Base-by-base conservation (phyloP, 805 yeast species). In the Danielia oregonensis region DNA sequence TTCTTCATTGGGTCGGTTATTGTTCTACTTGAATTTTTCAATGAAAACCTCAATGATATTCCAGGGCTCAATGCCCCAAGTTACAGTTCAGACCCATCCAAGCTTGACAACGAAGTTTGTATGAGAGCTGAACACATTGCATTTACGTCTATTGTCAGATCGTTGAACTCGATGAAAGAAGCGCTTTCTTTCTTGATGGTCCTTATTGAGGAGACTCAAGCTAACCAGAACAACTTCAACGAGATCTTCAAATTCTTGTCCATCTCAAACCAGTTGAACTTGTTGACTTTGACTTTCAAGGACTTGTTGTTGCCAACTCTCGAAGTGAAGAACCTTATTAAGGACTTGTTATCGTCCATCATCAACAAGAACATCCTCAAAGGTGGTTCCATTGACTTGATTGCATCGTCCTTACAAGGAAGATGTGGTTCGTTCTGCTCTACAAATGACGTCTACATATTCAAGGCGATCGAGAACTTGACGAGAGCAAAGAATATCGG, bases 341-440 rank as follows among this genome's bases (percentile, higher is more conserved):
- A 86, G 55, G 97, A 91, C 49, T 77, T 94, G 24, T 73, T 93
- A 29, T 82, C 95, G 2, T 84, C 96, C 1, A 79, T 93, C 24
- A 88, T 93, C 42, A 89, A 89, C 60, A 83, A 83, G 55, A 86
- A 85, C 46, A 88, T 93, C 37, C 72, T 86, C 24, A 78, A 85
- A 44, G 97, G 98, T n/a, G 91, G 86, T 4, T 84, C 95, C 0
- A 91, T 93, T 29, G 97, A 91, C 54, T 70, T 82, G 37, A 86
- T 91, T 33, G 95, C 97, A 1, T 79, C 81, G 23, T 79, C 89
- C 1, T 65, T 93, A 33, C 96, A 93, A 59, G 94, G 86, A 35
- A 80, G 91, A 40, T 93, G 98, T 67, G 95, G 95, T 1, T 79
- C 95, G 0, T 93, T 88, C 60, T 93, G 97, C 53, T 86, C 97